Conservation (phyloP, 371 early-diverging fungal genomes). For the Saksenaea vasiformis region DNA sequence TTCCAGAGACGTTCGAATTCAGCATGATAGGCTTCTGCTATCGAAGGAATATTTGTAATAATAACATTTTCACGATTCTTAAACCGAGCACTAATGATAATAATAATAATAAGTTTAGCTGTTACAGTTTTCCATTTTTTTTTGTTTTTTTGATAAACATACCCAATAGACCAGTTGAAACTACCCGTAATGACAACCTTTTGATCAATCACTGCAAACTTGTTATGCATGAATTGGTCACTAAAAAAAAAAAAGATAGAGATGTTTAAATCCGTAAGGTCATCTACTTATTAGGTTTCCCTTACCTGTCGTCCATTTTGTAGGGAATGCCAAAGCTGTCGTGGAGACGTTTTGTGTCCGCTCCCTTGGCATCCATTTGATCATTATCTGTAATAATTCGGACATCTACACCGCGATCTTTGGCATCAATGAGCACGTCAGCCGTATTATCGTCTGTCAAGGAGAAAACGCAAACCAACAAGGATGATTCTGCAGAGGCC, state of each 20-base stretch:
- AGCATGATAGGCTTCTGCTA: constrained; percentile 44
- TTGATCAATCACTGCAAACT: constrained; percentile 65
- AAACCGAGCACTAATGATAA: constrained; percentile 52
- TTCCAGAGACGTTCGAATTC: constrained; percentile 64
- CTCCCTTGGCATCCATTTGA: constrained; percentile 54
- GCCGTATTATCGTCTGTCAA: constrained; percentile 62
- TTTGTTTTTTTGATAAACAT: constrained; percentile 14
- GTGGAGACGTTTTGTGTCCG: constrained; percentile 49
- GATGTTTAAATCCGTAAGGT: no score
- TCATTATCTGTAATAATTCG: constrained; percentile 66
- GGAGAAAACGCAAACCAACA: constrained; percentile 59
- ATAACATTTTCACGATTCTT: constrained; percentile 63
- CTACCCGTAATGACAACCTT: constrained; percentile 49
- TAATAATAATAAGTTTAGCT: constrained; percentile 17
- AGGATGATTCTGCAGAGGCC: constrained; percentile 45
- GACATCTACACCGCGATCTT: constrained; percentile 58
- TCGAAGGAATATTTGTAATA: constrained; percentile 56
- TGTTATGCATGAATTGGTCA: constrained; percentile 65
- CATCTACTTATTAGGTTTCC: no score
- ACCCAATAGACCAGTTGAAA: constrained; percentile 56
- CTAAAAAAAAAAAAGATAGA: no score
- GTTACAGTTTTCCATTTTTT: no score
- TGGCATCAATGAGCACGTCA: constrained; percentile 48
- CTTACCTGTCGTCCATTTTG: constrained; percentile 40
- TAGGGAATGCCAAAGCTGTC: constrained; percentile 51